Base-by-base conservation (phyloP, 352 stramenopile species). In the Globisporangium nunn region DNA sequence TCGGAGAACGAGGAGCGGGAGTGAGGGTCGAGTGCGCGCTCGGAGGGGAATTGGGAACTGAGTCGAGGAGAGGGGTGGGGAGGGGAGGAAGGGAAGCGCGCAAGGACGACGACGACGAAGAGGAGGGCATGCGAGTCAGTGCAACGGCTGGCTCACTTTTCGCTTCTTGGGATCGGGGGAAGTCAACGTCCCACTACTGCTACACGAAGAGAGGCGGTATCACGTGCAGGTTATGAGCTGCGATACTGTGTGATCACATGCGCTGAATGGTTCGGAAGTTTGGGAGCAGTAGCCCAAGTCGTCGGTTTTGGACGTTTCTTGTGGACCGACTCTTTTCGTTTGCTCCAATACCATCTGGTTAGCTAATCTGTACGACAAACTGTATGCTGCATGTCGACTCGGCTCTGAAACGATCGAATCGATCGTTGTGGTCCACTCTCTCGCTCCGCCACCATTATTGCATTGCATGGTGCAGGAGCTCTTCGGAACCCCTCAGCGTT, bases 11-110 rank as follows among this genome's bases (percentile, higher is more conserved):
- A 8, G n/a, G 17, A 6, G 4, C 18, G 4, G 6, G 12, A 15
- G 6, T 15, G 43, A 17, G 6, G 23, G 44, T 30, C 11, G 44
- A 4, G 44, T 31, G 44, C 3, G 44, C 7, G 44, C 44, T 49
- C 2, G 44, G 23, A 49, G 44, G 18, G 44, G 44, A 49, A 49
- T 49, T 49, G n/a, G 44, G 44, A 49, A 49, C 44, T 49, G 44
- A 49, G 28, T 30, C n/a, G 17, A 30, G 17, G 6, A 7, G 10
- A n/a, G 41, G 4, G 14, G 41, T 5, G 41, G 28, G 41, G 17
- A 47, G 8, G 8, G 35, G 14, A 15, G 37, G 37, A 43, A 23
- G 23, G 23, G 37, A 43, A 43, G 37, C 37, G 37, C 11, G 37
- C 37, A 40, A 40, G 35, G 35, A 40, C 7, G 7, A 40, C 4